A percentile compares a stretch with the other conserved stretches of the same genome.
phyloP scores from a whole-genome alignment of 1,284 basidiomycete genomes.

The Hortiboletus rubellus region DNA sequence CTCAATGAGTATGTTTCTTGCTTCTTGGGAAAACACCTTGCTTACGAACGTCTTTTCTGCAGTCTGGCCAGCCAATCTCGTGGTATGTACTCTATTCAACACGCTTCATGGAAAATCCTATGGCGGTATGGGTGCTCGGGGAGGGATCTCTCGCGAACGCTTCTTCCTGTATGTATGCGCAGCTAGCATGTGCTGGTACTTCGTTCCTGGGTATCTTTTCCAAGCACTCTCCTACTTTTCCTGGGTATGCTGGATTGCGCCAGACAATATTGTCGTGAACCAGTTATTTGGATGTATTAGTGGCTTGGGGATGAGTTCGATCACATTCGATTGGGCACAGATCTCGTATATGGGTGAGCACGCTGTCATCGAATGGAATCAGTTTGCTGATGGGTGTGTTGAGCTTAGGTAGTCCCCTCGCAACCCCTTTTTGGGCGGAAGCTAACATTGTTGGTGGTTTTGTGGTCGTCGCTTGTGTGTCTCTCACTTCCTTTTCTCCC shows the following conservation, averaged over 20 bases:
- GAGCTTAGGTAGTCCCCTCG: conserved; percentile 48
- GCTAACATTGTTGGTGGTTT: conserved; percentile 84
- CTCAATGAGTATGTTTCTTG: conserved; percentile 63
- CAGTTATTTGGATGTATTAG: conserved; percentile 79
- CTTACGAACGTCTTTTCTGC: conserved; percentile 1
- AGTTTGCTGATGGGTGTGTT: neutral
- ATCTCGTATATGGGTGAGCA: conserved; percentile 44
- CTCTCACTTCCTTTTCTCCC: neutral
- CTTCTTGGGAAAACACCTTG: neutral
- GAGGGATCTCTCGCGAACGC: conserved; percentile 69
- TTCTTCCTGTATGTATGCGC: conserved; percentile 72
- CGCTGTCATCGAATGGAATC: neutral
- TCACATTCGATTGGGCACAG: conserved; percentile 74
- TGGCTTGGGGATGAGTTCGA: conserved; percentile 70
- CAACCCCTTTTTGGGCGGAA: conserved; percentile 74
- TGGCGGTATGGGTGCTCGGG: conserved; percentile 58
- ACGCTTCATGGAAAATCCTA: conserved; percentile 66
- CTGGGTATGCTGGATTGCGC: conserved; percentile 80
- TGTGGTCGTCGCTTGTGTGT: conserved; percentile 63
- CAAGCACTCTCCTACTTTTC: conserved; percentile 61
- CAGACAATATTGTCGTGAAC: conserved; percentile 64
- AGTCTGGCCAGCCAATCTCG: conserved; percentile 87
- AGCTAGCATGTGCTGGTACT: conserved; percentile 65
- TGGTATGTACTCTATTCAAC: conserved; percentile 81
- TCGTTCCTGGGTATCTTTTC: conserved; percentile 73